These are phyloP conservation scores for Pestalotiopsis sp. DNA, from an alignment of 2,329 filamentous ascomycete species.

Conservation along the genomic window DNA sequence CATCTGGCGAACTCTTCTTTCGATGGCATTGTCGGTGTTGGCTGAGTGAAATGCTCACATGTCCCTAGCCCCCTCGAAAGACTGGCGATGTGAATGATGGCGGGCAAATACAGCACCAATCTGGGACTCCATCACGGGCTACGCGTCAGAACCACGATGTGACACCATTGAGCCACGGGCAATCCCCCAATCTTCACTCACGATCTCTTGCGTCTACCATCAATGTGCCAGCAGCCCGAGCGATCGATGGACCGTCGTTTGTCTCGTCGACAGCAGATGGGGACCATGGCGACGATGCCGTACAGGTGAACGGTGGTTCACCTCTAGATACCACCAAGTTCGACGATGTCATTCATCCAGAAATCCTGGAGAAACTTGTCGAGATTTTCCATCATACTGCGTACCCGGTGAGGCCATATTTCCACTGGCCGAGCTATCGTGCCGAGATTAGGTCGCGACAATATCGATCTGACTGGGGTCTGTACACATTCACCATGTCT, in stretches of 20 bases:
- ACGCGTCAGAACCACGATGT: not conserved
- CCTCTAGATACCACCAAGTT: not conserved
- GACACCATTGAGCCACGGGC: not conserved
- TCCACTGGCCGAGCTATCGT: slow-evolving; percentile 1
- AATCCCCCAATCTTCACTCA: not conserved
- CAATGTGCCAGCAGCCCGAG: not conserved
- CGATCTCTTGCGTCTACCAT: not conserved
- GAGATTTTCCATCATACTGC: slow-evolving; percentile 1
- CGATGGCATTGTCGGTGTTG: not conserved
- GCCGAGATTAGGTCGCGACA: not conserved
- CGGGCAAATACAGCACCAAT: not conserved
- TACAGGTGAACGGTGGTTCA: not conserved
- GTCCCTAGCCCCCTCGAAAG: not conserved
- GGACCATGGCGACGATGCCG: not conserved
- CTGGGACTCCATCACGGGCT: not conserved
- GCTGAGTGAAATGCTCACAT: not conserved
- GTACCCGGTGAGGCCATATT: not conserved
- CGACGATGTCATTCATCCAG: not conserved
- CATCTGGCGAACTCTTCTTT: not conserved
- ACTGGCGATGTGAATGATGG: not conserved
- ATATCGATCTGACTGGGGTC: not conserved
- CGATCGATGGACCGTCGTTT: not conserved
- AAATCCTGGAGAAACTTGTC: slow-evolving; percentile 1
- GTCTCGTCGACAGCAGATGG: not conserved
- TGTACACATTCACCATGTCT: slow-evolving; percentile 1